Base-by-base conservation (phyloP, 73 alveolate species). In the Paramecium sexaurelia region DNA sequence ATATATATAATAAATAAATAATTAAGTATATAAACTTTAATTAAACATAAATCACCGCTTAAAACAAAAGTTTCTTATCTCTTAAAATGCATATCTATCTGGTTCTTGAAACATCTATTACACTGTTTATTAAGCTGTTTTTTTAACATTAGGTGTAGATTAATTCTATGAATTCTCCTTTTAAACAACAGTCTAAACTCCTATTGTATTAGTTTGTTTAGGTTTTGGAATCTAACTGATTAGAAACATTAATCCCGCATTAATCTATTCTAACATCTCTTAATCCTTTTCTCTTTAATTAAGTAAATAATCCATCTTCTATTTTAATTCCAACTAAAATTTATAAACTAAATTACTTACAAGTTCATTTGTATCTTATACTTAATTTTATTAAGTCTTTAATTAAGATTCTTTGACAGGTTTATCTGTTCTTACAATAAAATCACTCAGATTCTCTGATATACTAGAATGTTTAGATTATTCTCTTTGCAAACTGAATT, bases 31-130 rank as follows among this genome's bases (percentile, higher is more conserved):
- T 35, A 35, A 35, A 2, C 41, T 35, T 35, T 35, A 51, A 51
- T 17, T 17, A 51, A 5, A 51, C 27, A 3, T 17, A 51, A 17
- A 15, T 51, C 69, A 20, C 3, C 69, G 20, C 27, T 51, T 51
- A 20, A 51, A 51, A 20, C 69, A 51, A 20, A 61, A 61, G 41
- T 61, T 61, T 26, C 83, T 61, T 3, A 61, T 61, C n/a, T 61
- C 83, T 26, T 61, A n/a, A 15, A 61, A 61, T 61, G 41, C 83
- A 19, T 61, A 61, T 22, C 83, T 61, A 61, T 61, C 83, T 22
- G 83, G 83, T 61, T 61, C 83, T 22, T 61, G 5, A 19, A 61
- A 61, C 45, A 61, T 61, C 3, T 15, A 9, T 61, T 61, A 26
- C 4, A 61, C 41, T 5, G 83, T 26, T 26, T 61, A 61, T 61